Conservation (phyloP, 768 basidiomycete genomes). For the Lactarius akahatsu region DNA sequence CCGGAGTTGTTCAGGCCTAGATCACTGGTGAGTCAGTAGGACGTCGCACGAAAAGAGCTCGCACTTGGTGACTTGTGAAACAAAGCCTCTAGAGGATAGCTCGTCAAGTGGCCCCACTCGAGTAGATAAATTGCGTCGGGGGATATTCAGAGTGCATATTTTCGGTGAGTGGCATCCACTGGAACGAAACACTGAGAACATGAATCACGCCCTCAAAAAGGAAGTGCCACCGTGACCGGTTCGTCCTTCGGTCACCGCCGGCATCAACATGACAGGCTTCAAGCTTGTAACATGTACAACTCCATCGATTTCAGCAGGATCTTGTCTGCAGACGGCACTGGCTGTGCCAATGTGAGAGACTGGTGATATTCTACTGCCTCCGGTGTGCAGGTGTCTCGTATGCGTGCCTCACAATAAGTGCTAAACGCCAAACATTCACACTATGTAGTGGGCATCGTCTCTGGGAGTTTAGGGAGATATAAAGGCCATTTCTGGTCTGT, state of each 20-base stretch:
- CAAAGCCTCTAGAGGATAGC: constrained; percentile 24
- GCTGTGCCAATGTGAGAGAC: constrained; percentile 47
- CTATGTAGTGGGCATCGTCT: constrained; percentile 55
- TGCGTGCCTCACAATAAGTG: constrained; percentile 24
- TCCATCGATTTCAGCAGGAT: constrained; percentile 54
- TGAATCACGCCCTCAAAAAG: not conserved
- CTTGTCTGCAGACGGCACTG: constrained; percentile 75
- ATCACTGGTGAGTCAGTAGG: not conserved
- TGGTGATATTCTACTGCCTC: constrained; percentile 49
- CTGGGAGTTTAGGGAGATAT: constrained; percentile 57
- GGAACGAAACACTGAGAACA: constrained; percentile 7
- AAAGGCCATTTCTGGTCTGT: constrained; percentile 70
- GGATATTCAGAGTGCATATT: not conserved
- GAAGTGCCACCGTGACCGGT: too few relatives aligned
- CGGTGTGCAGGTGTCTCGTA: constrained; percentile 42
- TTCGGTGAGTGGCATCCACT: not conserved
- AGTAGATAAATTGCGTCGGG: constrained; percentile 11
- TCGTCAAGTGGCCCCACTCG: constrained; percentile 15
- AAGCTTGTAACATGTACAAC: constrained; percentile 72
- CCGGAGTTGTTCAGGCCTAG: constrained; percentile 27
- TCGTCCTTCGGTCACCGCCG: not conserved
- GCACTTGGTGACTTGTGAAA: constrained; percentile 29
- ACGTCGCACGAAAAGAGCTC: not conserved
- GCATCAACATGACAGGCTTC: constrained; percentile 40
- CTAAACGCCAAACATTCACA: constrained; percentile 13